Evolutionary conservation across 2,329 filamentous ascomycete genomes (phyloP), one percentile per base, ranked within the genome.

Genomic region (Colletotrichum sp.): DNA sequence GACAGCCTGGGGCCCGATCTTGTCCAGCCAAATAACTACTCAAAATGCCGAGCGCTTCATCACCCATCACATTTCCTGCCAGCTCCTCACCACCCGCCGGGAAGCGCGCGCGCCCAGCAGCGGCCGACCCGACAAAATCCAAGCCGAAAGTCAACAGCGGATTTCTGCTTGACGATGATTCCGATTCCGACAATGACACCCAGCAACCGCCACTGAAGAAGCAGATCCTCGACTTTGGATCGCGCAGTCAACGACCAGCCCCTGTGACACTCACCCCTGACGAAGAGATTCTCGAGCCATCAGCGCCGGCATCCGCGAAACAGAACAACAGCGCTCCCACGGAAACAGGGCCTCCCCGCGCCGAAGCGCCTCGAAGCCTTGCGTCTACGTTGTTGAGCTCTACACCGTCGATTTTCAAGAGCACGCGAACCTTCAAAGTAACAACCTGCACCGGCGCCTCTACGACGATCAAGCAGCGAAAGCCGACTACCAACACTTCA

Each of bases 31-130:
- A 64, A 10, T 8, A 26, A 8, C 6, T 2, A 22, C 5, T 8
- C 74, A 74, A 68, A 59, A 94, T 94, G 92, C 85, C 91, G 30
- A 87, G 89, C 48, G 87, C 90, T 52, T 93, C 92, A 8, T 93
- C 92, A 16, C 90, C 92, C 4, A 83, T 92, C 24, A 81, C 86
- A 30, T 91, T 91, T 75, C 90, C 91, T 4, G 83, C 86, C 8
- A 91, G 87, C 80, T 90, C 91, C 28, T 79, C 83, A 48, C 83
- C 83, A 55, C 80, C 80, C 1, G 77, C 80, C 4, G 75, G 81
- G 34, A 87, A 86, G 77, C 84, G 85, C 76, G 77, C 84, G 65
- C 80, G 81, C 77, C 83, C 83, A 62, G 85, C 86, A 78, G 77
- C 81, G 78, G 68, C 83, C 81, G 80, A 81, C 62, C 78, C 77